Conservation (phyloP, 208 protist species). For the Trypanosoma cruzi region DNA sequence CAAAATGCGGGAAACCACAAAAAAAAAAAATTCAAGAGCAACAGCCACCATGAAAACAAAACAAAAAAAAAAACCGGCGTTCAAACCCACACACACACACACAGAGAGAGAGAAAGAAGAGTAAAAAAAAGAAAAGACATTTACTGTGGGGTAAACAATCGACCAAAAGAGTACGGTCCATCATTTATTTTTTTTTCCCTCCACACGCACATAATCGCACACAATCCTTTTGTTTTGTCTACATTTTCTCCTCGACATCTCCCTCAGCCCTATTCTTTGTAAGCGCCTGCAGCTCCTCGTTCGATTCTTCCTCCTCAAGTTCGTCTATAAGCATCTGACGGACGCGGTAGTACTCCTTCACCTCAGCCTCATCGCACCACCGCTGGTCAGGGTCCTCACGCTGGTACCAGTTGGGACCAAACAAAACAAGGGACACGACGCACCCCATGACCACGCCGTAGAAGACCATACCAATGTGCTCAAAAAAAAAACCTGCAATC, state of each 20-base stretch:
- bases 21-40: not conserved
- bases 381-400: conserved; percentile 48
- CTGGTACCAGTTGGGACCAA: conserved; percentile 83
- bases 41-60: not conserved
- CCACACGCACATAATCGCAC: too few relatives aligned
- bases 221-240: not conserved
- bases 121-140: conserved; percentile 3
- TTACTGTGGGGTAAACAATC: not conserved
- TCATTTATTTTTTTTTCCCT: too few relatives aligned
- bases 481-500: conserved; percentile 55
- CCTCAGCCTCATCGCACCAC: conserved; percentile 54
- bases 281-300: not conserved
- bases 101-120: not conserved
- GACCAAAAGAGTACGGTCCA: too few relatives aligned
- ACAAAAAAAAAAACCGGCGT: conserved; percentile 1
- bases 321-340: conserved; percentile 18
- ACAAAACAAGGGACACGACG: conserved; percentile 48
- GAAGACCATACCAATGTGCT: conserved; percentile 57
- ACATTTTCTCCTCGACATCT: not conserved
- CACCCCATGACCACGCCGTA: conserved; percentile 35
- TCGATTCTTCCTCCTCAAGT: not conserved
- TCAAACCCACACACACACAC: not conserved
- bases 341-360: conserved; percentile 62
- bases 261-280: conserved; percentile 1
- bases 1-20: conserved; percentile 7